These are phyloP conservation scores for Hypoxylon sp. DNA, from an alignment of 2,329 filamentous ascomycete genomes.

Conservation along the genomic window DNA sequence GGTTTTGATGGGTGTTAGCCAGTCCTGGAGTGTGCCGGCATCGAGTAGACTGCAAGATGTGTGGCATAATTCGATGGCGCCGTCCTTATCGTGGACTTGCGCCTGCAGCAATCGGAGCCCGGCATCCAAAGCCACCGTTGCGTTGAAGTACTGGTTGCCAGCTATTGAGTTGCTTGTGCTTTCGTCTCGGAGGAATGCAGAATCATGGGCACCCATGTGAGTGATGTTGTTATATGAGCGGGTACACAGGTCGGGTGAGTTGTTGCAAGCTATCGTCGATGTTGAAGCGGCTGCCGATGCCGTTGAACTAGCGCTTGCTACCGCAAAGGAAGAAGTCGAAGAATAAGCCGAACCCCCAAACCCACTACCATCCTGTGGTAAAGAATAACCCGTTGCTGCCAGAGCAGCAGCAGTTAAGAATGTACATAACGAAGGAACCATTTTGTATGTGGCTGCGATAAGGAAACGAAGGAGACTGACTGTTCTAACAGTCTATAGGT, in stretches of 20 bases:
- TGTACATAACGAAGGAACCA: constrained; percentile 51
- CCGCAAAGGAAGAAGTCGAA: constrained; percentile 36
- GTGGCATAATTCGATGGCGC: constrained; percentile 78
- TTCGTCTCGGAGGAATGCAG: constrained; percentile 77
- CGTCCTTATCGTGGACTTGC: constrained; percentile 76
- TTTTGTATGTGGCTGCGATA: constrained; percentile 35
- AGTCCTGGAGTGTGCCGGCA: constrained; percentile 74
- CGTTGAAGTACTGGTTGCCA: constrained; percentile 82
- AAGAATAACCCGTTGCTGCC: constrained; percentile 42
- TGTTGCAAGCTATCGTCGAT: constrained; percentile 76
- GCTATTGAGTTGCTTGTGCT: constrained; percentile 73
- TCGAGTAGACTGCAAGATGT: constrained; percentile 77
- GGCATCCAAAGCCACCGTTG: constrained; percentile 77
- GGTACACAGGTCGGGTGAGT: constrained; percentile 80
- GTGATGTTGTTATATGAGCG: constrained; percentile 82
- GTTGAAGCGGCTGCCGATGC: constrained; percentile 49
- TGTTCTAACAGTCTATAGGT: constrained; percentile 21
- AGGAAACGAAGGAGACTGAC: constrained; percentile 14
- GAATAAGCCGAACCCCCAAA: constrained; percentile 22
- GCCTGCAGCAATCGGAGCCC: constrained; percentile 80
- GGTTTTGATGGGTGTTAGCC: constrained; percentile 73
- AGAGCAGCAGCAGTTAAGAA: constrained; percentile 49
- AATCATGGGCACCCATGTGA: constrained; percentile 83
- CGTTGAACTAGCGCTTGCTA: constrained; percentile 44
- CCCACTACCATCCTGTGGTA: constrained; percentile 43